Evolutionary conservation across 768 basidiomycete species (phyloP).

Genomic region (Paxillus rubicundulus): DNA sequence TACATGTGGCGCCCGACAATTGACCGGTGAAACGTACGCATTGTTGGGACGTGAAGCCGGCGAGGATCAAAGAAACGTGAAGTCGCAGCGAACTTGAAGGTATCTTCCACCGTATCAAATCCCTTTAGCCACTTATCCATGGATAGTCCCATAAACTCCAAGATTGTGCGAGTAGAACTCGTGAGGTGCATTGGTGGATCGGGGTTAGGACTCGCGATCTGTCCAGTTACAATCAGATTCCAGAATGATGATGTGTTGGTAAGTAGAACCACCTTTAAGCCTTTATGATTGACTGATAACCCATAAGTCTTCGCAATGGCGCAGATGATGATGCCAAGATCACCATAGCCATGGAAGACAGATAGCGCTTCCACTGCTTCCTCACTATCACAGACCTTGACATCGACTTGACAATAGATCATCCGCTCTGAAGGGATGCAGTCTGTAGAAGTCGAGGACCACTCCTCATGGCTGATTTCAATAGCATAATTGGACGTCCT

Average conservation of each 20-base stretch:
- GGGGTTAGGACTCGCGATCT: slow-evolving; percentile 29
- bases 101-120: slow-evolving; percentile 50
- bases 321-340: slow-evolving; percentile 68
- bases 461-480: slow-evolving; percentile 41
- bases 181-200: slow-evolving; percentile 47
- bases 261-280: slow-evolving; percentile 49
- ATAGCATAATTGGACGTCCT: slow-evolving; percentile 66
- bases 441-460: slow-evolving; percentile 16
- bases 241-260: background rate
- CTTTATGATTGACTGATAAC: slow-evolving; percentile 48
- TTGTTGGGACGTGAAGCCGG: slow-evolving; percentile 30
- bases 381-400: slow-evolving; percentile 53
- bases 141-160: slow-evolving; percentile 57
- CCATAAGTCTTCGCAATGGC: slow-evolving; percentile 52
- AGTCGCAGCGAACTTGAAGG: slow-evolving; percentile 57
- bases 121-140: slow-evolving; percentile 50
- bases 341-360: slow-evolving; percentile 66
- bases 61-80: slow-evolving; percentile 52
- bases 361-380: slow-evolving; percentile 49
- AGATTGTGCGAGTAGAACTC: slow-evolving; percentile 46
- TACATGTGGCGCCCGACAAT: slow-evolving; percentile 55
- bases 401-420: slow-evolving; percentile 58
- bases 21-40: slow-evolving; percentile 43
- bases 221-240: slow-evolving; percentile 27
- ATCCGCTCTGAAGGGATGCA: slow-evolving; percentile 9